phyloP scores from a whole-genome alignment of 2,329 filamentous ascomycete species.

The Lachnellula cervina region DNA sequence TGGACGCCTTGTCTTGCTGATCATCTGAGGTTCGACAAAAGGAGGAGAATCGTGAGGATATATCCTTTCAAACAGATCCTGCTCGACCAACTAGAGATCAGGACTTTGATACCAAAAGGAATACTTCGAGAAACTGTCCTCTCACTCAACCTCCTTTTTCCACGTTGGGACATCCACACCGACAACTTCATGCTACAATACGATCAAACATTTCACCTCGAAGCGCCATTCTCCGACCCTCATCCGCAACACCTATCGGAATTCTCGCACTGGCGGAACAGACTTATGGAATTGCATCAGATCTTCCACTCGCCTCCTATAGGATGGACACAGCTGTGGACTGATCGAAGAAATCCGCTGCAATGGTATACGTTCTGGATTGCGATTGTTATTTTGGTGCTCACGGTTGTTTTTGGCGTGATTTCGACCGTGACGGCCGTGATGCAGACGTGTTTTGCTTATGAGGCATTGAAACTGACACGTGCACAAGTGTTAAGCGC shows the following conservation, averaged over 20 bases:
- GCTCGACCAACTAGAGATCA: not conserved
- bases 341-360: not conserved
- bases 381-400: not conserved
- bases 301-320: not conserved
- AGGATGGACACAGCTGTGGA: not conserved
- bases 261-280: not conserved
- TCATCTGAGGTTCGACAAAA: not conserved
- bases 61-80: not conserved
- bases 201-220: not conserved
- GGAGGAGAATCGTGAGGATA: not conserved
- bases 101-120: not conserved
- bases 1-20: not conserved
- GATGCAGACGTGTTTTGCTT: not conserved
- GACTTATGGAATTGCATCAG: not conserved
- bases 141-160: not conserved
- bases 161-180: not conserved
- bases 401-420: not conserved
- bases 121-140: not conserved
- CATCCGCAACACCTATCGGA: not conserved
- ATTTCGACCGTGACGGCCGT: not conserved
- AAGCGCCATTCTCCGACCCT: not conserved
- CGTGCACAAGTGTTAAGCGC: not conserved
- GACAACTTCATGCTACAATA: not conserved
- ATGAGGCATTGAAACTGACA: not conserved
- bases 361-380: conserved; percentile 5